A percentile compares a stretch with the other conserved stretches of the same genome.
phyloP scores from a whole-genome alignment of 225 moss, liverwort and hornwort genomes.

The Physcomitrium patens region DNA sequence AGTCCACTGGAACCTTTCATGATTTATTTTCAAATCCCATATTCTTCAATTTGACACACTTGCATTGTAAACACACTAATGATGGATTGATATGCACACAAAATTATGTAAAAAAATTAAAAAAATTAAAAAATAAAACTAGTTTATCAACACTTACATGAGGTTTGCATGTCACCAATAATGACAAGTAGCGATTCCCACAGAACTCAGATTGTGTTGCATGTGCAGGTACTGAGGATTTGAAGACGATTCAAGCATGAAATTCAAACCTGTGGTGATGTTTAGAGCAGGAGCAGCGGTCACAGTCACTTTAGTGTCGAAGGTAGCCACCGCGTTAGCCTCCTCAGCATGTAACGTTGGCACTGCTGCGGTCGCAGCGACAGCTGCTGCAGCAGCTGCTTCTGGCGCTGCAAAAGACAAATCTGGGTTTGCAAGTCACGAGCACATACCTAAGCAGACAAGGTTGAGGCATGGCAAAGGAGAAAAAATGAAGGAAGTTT shows the following conservation, averaged over 20 bases:
- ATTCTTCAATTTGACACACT: too few relatives aligned
- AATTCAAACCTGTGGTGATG: slow-evolving; percentile 79
- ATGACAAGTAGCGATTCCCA: background rate
- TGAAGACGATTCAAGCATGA: slow-evolving; percentile 48
- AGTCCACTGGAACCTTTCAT: too few relatives aligned
- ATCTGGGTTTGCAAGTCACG: slow-evolving; percentile 28
- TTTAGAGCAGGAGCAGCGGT: slow-evolving; percentile 81
- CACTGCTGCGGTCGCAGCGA: slow-evolving; percentile 66
- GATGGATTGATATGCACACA: background rate
- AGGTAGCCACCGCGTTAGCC: slow-evolving; percentile 58
- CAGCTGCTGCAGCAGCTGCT: slow-evolving; percentile 60
- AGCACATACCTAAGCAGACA: slow-evolving; percentile 32
- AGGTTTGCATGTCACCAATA: background rate
- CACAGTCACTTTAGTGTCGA: slow-evolving; percentile 63
- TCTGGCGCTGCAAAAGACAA: slow-evolving; percentile 36
- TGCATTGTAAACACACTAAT: too few relatives aligned
- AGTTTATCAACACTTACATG: too few relatives aligned
- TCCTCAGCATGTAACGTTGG: slow-evolving; percentile 63
- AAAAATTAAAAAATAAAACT: too few relatives aligned
- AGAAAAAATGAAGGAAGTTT: slow-evolving; percentile 31
- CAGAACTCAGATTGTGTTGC: background rate
- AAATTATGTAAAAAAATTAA: background rate
- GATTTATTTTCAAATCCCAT: too few relatives aligned
- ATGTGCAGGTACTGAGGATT: slow-evolving; percentile 11
- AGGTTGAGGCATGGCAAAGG: slow-evolving; percentile 39